Base-by-base conservation (phyloP, 176 grass and related monocot species). In the Juncus inflexus region DNA sequence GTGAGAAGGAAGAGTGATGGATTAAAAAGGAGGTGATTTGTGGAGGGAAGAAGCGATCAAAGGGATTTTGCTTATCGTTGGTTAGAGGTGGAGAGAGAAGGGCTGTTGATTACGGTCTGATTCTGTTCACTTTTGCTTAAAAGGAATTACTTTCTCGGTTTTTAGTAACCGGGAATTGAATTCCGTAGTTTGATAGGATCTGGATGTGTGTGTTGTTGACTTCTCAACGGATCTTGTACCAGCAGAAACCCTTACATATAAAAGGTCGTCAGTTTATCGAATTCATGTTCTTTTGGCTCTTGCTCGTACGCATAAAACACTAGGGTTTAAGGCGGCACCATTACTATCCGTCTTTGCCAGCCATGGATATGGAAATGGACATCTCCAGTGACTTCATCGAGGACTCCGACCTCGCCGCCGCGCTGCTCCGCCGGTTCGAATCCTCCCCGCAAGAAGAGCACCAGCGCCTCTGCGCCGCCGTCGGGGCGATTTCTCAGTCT, bases 391-490 rank as follows among this genome's bases (percentile, higher is more conserved):
- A 70, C 16, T 11, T 76, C 3, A n/a, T 77, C 61, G 70, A 52
- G 2, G 42, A 71, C n/a, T 11, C 57, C 40, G 92, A 97, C 63
- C 70, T 91, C 43, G 84, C 76, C 3, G 71, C 81, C 15, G 75
- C 70, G 10, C 63, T 97, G 12, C 77, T 97, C 9, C 15, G 67
- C 7, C 77, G 92, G 3, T 74, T 81, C 55, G 81, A 84, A 28
- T 19, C 14, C 63, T 97, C 92, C 63, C 57, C 8, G 9, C 65
- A 78, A 2, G 92, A 91, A 66, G 85, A 91, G 3, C 63, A 81
- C 36, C 75, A 97, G 77, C 94, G 77, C 70, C 85, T 97, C 41
- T 97, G 94, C 80, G 80, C 87, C 67, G 72, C 75, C 66, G 77
- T 86, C 55, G 85, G 82, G 37, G 68, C 80, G 66, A 86, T 97